Percentiles rank a stretch among this genome's conserved stretches.
These are phyloP conservation scores for Melampsora medusae DNA, from an alignment of 1,284 basidiomycete species.

Conservation along the genomic window DNA sequence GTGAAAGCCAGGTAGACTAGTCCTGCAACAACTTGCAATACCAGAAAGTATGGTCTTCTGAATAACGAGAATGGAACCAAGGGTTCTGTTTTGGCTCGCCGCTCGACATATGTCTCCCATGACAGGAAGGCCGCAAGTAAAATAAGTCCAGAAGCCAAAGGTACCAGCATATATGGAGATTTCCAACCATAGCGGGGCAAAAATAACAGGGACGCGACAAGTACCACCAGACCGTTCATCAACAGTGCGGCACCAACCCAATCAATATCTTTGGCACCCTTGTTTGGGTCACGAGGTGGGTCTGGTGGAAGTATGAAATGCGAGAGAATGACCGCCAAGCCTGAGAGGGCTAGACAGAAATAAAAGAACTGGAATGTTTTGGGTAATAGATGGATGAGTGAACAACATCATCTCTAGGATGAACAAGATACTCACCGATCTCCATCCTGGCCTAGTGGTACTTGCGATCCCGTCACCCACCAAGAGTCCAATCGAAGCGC, in stretches of 20 bases:
- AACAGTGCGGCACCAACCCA: constrained; percentile 27
- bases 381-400: neutral
- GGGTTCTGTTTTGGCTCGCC: neutral
- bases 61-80: neutral
- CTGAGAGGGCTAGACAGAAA: constrained; percentile 20
- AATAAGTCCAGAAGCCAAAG: constrained; percentile 7
- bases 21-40: neutral
- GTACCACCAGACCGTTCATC: constrained; percentile 11
- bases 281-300: neutral
- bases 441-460: constrained; percentile 20
- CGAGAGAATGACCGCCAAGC: neutral
- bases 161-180: constrained; percentile 4
- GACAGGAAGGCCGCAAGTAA: neutral
- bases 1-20: neutral
- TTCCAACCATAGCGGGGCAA: constrained; percentile 28
- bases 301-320: constrained; percentile 25
- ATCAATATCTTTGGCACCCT: neutral
- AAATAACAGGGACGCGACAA: constrained; percentile 9
- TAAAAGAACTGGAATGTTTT: constrained; percentile 27
- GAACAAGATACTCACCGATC: constrained; percentile 19
- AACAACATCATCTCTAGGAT: neutral
- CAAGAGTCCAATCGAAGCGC: constrained; percentile 30
- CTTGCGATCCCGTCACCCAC: constrained; percentile 27
- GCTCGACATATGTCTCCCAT: neutral
- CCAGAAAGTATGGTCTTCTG: neutral